Base-by-base conservation (phyloP, 177 flowering plant species). In the Telopea speciosissima region DNA sequence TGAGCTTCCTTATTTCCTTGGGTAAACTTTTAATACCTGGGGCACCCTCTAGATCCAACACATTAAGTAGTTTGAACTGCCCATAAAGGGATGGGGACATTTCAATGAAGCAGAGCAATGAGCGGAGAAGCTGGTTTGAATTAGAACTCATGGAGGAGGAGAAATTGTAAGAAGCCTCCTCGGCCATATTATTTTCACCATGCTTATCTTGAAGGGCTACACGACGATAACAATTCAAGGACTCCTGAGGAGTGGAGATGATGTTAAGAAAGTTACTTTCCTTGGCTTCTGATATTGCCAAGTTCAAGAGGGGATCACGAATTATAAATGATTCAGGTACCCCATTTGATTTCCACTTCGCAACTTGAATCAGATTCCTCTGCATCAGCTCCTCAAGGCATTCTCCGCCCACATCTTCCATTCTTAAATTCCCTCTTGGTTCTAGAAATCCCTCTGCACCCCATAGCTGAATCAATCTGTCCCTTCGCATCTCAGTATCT, bases 261-360 rank as follows among this genome's bases (percentile, higher is more conserved):
- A 52, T 16, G 17, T 52, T 14, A 52, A 52, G 21, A 19, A 52
- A 52, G 0, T 52, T 52, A 14, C 21, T 21, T 52, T 52, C 21
- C 21, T 52, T 19, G 21, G 58, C 58, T 52, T 52, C 22, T 56
- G 25, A 52, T 12, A 23, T 28, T 5, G 76, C 72, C 8, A 74
- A 68, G 64, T 74, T 70, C 26, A 45, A 65, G n/a, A 74, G 31
- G 36, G 65, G 52, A 60, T 70, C 77, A 25, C 70, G 77, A 69
- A 74, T 65, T 21, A 14, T 14, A 24, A 42, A 74, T 9, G 10
- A 10, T n/a, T n/a, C 6, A 19, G 61, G 13, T 22, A n/a, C 24
- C 6, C 24, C 45, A 25, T 23, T 62, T 1, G 44, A 1, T 22
- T 22, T 13, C 25, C 8, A 42, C 28, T 24, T 13, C n/a, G 11